phyloP scores from a whole-genome alignment of 345 rosid genomes.

The Carallia pectinifolia region DNA sequence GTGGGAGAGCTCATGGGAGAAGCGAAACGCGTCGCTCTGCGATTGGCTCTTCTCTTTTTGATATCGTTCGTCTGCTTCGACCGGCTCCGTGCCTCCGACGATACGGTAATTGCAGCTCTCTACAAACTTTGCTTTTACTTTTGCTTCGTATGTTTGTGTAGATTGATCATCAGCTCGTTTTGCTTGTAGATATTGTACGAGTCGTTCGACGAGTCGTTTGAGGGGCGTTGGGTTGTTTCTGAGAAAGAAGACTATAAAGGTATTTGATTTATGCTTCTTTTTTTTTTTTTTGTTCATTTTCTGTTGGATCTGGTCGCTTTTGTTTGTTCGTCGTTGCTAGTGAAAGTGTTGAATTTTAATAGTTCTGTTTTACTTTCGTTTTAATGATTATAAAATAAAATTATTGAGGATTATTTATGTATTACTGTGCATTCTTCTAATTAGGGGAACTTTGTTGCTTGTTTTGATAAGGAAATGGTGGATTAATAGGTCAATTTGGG shows the following conservation, averaged over 20 bases:
- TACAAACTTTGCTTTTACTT: neutral
- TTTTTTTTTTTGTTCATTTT: neutral
- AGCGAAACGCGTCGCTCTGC: conserved; percentile 27
- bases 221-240: conserved; percentile 75
- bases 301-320: neutral
- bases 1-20: conserved; percentile 33
- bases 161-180: neutral
- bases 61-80: conserved; percentile 45
- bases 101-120: conserved; percentile 36
- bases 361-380: too few species aligned
- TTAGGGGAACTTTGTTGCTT: too few species aligned
- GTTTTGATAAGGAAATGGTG: too few species aligned
- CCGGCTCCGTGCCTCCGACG: conserved; percentile 49
- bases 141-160: neutral
- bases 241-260: conserved; percentile 65
- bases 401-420: too few species aligned
- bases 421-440: too few species aligned
- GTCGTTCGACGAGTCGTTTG: conserved; percentile 67
- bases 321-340: too few species aligned
- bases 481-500: too few species aligned
- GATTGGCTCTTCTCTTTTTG: conserved; percentile 43
- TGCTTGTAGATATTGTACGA: conserved; percentile 59
- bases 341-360: too few species aligned
- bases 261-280: conserved; percentile 1
- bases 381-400: too few species aligned